These are phyloP conservation scores for Torulaspora globosa DNA, from an alignment of 1,139 yeast species.

Conservation along the genomic window DNA sequence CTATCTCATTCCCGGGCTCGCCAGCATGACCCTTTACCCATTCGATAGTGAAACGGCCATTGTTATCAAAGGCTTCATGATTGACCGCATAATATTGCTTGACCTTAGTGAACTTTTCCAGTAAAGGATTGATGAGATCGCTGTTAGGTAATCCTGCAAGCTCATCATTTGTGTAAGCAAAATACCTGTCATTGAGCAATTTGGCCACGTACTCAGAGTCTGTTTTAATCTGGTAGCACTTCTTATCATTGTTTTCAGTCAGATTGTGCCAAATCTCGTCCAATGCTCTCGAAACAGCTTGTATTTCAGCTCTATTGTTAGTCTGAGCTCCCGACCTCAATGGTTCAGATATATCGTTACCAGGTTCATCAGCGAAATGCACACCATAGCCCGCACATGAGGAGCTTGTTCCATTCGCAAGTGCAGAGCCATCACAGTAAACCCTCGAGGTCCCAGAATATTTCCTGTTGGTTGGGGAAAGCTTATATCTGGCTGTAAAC, in stretches of 20 bases:
- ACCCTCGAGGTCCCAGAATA: slow-evolving; percentile 30
- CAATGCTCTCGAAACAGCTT: slow-evolving; percentile 60
- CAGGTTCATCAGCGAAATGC: slow-evolving; percentile 55
- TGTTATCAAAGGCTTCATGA: slow-evolving; percentile 22
- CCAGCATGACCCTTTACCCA: slow-evolving; percentile 78
- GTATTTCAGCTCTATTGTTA: slow-evolving; percentile 76
- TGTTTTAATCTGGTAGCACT: slow-evolving; percentile 43
- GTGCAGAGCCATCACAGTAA: slow-evolving; percentile 71
- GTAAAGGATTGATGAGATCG: slow-evolving; percentile 27
- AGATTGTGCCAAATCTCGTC: slow-evolving; percentile 39
- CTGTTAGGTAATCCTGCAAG: slow-evolving; percentile 32
- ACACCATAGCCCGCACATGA: slow-evolving; percentile 70
- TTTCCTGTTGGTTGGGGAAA: slow-evolving; percentile 3
- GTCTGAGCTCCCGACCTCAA: slow-evolving; percentile 52
- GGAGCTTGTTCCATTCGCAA: slow-evolving; percentile 47
- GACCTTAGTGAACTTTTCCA: slow-evolving; percentile 29
- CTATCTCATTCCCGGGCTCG: slow-evolving; percentile 65
- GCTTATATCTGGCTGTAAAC: slow-evolving; percentile 17
- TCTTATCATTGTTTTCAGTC: slow-evolving; percentile 30
- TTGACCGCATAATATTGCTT: slow-evolving; percentile 34
- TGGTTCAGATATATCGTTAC: slow-evolving; percentile 52
- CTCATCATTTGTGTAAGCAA: slow-evolving; percentile 38
- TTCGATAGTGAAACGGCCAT: slow-evolving; percentile 41
- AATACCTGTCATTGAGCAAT: slow-evolving; percentile 49
- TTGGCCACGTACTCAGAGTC: slow-evolving; percentile 56